A percentile compares a stretch with the other conserved stretches of the same genome.
These are phyloP conservation scores for Metschnikowia kofuensis DNA, from an alignment of 805 yeast species.

Conservation along the genomic window DNA sequence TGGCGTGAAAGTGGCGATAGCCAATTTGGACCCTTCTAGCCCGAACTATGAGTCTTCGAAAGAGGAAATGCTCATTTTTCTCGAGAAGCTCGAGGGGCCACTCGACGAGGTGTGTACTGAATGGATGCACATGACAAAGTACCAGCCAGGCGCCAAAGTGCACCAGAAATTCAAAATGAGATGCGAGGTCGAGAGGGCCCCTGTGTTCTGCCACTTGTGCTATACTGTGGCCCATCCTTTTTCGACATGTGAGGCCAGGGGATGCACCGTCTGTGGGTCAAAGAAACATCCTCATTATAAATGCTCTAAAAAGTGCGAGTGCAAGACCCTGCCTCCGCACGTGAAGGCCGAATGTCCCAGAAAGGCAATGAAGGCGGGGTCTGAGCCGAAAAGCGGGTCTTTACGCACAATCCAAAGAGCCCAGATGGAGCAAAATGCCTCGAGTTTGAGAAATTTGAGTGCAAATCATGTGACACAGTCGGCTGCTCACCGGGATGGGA, in stretches of 20 bases:
- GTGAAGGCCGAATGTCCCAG: neutral
- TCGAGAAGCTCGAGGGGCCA: neutral
- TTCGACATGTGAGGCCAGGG: neutral
- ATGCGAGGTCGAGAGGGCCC: constrained; percentile 1
- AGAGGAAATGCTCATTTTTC: neutral
- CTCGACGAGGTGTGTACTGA: neutral
- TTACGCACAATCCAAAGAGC: neutral
- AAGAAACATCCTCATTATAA: constrained; percentile 2
- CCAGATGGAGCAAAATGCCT: neutral
- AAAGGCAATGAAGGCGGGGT: neutral
- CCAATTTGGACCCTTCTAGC: neutral
- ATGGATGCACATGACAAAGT: neutral
- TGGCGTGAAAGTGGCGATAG: neutral
- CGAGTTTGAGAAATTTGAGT: no score
- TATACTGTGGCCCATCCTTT: constrained; percentile 1
- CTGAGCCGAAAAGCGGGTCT: neutral
- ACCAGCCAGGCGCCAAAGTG: neutral
- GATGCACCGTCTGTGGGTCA: constrained; percentile 1
- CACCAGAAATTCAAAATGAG: neutral
- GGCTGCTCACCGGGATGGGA: no score
- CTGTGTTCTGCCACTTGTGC: constrained; percentile 1
- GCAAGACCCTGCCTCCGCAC: constrained; percentile 5
- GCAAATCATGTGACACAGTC: no score
- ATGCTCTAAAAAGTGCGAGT: neutral
- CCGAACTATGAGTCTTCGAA: neutral